phyloP scores from a whole-genome alignment of 116 monocot genomes.

The Iris pallida region DNA sequence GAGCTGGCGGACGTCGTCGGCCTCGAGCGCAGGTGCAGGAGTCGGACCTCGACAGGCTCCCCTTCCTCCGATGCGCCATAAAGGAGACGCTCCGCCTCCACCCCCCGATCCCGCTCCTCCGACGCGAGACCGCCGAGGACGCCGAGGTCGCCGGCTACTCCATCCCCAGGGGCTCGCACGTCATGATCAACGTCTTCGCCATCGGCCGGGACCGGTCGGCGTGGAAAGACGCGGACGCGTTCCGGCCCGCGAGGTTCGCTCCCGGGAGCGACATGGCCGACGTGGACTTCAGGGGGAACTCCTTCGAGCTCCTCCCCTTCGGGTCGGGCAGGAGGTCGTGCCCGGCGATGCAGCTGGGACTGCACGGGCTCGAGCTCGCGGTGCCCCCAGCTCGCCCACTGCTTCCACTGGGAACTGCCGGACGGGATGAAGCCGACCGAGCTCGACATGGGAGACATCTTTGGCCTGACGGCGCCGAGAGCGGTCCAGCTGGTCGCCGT shows the following conservation, averaged over 20 bases:
- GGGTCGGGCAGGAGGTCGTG: slow-evolving; percentile 48
- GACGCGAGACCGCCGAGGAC: neutral
- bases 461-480: neutral
- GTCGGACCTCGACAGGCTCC: slow-evolving; percentile 10
- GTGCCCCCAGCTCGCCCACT: slow-evolving; percentile 34
- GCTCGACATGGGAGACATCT: neutral
- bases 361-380: slow-evolving; percentile 35
- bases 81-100: slow-evolving; percentile 26
- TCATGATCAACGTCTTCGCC: slow-evolving; percentile 6
- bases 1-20: slow-evolving; percentile 12
- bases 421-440: neutral
- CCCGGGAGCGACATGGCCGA: slow-evolving; percentile 1
- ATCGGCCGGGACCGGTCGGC: slow-evolving; percentile 9
- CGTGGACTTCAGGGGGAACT: slow-evolving; percentile 35
- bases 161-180: neutral
- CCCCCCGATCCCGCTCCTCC: slow-evolving; percentile 12
- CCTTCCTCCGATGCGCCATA: slow-evolving; percentile 10
- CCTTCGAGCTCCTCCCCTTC: slow-evolving; percentile 48
- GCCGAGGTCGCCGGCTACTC: slow-evolving; percentile 1
- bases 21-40: slow-evolving; percentile 2
- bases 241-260: slow-evolving; percentile 30
- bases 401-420: slow-evolving; percentile 6
- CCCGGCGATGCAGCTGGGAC: slow-evolving; percentile 49
- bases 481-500: neutral
- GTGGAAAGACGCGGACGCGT: slow-evolving; percentile 32